Conservation (phyloP, 2,329 filamentous ascomycete genomes). For the Microdochium paspali region DNA sequence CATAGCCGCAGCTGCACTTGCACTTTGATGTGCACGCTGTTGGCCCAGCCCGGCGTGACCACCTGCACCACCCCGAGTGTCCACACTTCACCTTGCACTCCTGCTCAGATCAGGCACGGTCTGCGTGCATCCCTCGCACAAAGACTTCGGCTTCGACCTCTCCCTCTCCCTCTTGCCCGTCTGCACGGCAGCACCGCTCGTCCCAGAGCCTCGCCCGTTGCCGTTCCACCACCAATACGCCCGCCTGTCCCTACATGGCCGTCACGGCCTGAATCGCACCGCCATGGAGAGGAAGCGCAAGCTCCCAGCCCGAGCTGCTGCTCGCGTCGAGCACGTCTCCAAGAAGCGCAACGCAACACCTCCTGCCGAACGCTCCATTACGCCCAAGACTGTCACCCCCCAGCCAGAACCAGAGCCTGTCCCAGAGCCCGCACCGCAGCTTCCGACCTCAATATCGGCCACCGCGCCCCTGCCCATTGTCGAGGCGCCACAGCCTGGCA, state of each 20-base stretch:
- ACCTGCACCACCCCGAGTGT: too few species aligned
- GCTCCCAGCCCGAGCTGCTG: conserved; percentile 51
- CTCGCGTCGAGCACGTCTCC: conserved; percentile 47
- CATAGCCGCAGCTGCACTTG: too few species aligned
- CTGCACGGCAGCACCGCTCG: background rate
- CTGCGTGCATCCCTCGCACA: background rate
- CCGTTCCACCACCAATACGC: too few species aligned
- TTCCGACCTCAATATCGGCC: conserved; percentile 55
- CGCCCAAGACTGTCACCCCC: conserved; percentile 24
- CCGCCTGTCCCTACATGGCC: background rate
- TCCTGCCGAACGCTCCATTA: conserved; percentile 36
- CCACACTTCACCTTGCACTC: too few species aligned
- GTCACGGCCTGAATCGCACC: background rate
- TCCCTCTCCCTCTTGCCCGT: background rate
- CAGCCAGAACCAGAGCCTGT: conserved; percentile 24
- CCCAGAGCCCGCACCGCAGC: conserved; percentile 23
- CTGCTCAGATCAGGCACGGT: background rate
- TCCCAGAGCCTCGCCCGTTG: too few species aligned
- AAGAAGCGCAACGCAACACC: conserved; percentile 52
- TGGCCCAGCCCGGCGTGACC: too few species aligned
- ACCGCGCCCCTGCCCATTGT: conserved; percentile 65
- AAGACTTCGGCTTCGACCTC: too few species aligned
- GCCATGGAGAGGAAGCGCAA: conserved; percentile 58
- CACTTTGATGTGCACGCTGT: too few species aligned
- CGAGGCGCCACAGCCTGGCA: conserved; percentile 53